These are phyloP conservation scores for Zalaria sp. DNA, from an alignment of 2,329 filamentous ascomycete species.

Conservation along the genomic window DNA sequence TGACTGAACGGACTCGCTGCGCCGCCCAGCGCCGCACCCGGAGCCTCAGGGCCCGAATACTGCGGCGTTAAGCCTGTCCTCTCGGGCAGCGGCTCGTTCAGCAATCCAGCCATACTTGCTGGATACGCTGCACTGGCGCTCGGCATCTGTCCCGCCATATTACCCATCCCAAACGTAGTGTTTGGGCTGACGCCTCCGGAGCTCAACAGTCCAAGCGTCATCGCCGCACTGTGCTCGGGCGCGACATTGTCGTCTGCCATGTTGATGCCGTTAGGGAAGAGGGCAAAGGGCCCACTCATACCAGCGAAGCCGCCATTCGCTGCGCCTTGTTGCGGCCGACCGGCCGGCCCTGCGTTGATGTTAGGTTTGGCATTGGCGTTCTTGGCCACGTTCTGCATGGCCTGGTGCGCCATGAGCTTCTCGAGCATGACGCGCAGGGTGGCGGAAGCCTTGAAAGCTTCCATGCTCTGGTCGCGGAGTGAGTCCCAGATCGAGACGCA, in stretches of 20 bases:
- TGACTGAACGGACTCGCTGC: slow-evolving; percentile 19
- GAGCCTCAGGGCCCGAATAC: slow-evolving; percentile 19
- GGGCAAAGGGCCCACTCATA: slow-evolving; percentile 9
- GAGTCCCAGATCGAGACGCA: slow-evolving; percentile 70
- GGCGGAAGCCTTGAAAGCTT: slow-evolving; percentile 74
- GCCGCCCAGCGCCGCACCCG: slow-evolving; percentile 16
- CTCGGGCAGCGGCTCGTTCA: slow-evolving; percentile 17
- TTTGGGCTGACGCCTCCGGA: slow-evolving; percentile 45
- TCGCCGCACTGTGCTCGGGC: slow-evolving; percentile 50
- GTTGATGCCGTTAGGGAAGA: slow-evolving; percentile 16
- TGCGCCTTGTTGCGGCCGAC: slow-evolving; percentile 3
- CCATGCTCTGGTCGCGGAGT: slow-evolving; percentile 64
- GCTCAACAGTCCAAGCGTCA: slow-evolving; percentile 56
- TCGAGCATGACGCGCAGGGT: slow-evolving; percentile 73
- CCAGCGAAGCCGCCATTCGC: slow-evolving; percentile 1
- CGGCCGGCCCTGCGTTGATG: slow-evolving; percentile 5
- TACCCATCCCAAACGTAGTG: slow-evolving; percentile 10
- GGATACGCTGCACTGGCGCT: slow-evolving; percentile 11
- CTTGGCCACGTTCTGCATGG: slow-evolving; percentile 6
- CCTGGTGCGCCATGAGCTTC: slow-evolving; percentile 48
- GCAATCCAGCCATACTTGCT: slow-evolving; percentile 17
- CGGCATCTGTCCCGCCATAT: slow-evolving; percentile 15
- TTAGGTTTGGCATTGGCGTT: slow-evolving; percentile 5
- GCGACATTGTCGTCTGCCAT: slow-evolving; percentile 33
- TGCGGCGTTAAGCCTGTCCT: slow-evolving; percentile 19